Percentiles rank a stretch among this genome's conserved stretches.
phyloP scores from a whole-genome alignment of 768 basidiomycete species.

The Pleurotus eryngii region DNA sequence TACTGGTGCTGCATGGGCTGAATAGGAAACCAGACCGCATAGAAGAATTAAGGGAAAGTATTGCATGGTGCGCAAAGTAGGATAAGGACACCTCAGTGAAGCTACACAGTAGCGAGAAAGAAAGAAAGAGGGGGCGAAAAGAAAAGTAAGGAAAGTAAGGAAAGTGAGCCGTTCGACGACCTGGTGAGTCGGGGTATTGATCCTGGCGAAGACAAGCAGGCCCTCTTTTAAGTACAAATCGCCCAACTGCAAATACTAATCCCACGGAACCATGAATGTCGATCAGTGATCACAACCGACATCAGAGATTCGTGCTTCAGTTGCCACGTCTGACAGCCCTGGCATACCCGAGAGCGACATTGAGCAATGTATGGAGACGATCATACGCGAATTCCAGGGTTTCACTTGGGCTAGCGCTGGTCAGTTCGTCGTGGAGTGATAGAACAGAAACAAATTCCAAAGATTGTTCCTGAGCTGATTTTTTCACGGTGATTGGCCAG shows the following conservation, averaged over 20 bases:
- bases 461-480: too few species aligned
- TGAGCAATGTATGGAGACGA: background rate
- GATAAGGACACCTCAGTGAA: background rate
- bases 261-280: background rate
- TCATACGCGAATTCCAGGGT: background rate
- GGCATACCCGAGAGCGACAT: background rate
- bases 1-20: background rate
- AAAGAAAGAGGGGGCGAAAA: background rate
- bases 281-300: too few species aligned
- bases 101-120: constrained; percentile 4
- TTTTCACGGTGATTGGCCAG: too few species aligned
- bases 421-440: too few species aligned
- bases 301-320: too few species aligned
- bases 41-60: background rate
- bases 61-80: background rate
- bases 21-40: background rate
- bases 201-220: too few species aligned
- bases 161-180: constrained; percentile 5
- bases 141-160: background rate
- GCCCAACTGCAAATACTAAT: background rate
- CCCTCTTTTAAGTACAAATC: background rate
- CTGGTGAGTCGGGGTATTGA: background rate
- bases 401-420: too few species aligned
- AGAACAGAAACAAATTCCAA: too few species aligned
- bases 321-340: background rate